phyloP scores from a whole-genome alignment of 1,284 basidiomycete genomes.

The Heterobasidion occidentale region DNA sequence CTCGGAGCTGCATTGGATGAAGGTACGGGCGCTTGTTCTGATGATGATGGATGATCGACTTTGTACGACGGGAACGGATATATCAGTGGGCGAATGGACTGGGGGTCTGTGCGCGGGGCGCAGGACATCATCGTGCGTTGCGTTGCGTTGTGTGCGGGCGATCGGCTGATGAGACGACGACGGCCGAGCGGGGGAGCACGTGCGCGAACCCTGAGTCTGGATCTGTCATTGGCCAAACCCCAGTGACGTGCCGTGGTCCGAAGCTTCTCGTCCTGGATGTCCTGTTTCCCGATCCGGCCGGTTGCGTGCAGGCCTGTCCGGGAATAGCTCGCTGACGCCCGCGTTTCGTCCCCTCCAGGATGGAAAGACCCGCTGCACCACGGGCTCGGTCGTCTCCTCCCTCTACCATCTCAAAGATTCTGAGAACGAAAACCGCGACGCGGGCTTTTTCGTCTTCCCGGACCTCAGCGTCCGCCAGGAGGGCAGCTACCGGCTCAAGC shows the following conservation, averaged over 20 bases:
- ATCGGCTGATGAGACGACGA: no score
- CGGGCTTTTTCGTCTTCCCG: constrained; percentile 88
- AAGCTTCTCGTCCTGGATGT: no score
- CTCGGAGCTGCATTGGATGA: constrained; percentile 88
- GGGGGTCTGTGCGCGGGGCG: not conserved
- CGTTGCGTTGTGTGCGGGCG: no score
- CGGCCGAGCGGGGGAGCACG: no score
- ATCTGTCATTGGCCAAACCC: no score
- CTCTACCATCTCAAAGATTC: constrained; percentile 95
- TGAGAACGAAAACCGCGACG: constrained; percentile 76
- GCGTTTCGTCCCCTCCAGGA: constrained; percentile 43
- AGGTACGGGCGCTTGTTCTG: constrained; percentile 34
- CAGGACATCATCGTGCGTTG: no score
- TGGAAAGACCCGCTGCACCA: constrained; percentile 84
- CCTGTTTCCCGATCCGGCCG: no score
- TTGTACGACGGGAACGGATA: not conserved
- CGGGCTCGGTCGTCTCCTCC: constrained; percentile 84
- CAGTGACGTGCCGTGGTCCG: no score
- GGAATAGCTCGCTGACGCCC: not conserved
- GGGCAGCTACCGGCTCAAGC: constrained; percentile 81
- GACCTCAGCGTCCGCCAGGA: constrained; percentile 86
- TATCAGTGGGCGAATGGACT: not conserved
- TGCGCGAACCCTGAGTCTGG: no score
- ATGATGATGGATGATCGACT: not conserved
- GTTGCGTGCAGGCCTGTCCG: no score